These are phyloP conservation scores for Telopea speciosissima DNA, from an alignment of 177 flowering plant genomes.

Conservation along the genomic window DNA sequence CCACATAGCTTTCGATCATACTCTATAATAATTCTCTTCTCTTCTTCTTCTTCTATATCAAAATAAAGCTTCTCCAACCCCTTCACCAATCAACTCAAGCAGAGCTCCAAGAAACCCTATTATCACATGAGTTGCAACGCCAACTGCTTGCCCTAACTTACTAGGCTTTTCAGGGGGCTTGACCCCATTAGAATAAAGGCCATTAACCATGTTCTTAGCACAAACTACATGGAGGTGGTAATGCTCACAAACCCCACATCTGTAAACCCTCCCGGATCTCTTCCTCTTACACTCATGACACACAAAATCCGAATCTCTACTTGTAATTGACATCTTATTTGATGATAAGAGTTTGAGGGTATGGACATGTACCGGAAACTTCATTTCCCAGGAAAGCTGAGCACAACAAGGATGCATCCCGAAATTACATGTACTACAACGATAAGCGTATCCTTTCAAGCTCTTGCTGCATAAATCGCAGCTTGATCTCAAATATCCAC, in stretches of 20 bases:
- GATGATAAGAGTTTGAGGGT: constrained; percentile 35
- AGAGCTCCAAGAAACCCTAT: constrained; percentile 55
- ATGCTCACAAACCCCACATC: constrained; percentile 42
- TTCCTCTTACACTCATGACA: constrained; percentile 59
- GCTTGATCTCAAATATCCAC: constrained; percentile 45
- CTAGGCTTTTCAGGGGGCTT: constrained; percentile 32
- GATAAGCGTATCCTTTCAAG: constrained; percentile 48
- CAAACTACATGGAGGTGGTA: constrained; percentile 77
- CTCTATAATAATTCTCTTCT: no score
- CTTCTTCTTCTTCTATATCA: constrained; percentile 16
- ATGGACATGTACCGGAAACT: constrained; percentile 47
- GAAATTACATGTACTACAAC: constrained; percentile 58
- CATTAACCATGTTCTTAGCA: constrained; percentile 68
- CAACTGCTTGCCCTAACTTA: constrained; percentile 50
- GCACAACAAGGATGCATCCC: constrained; percentile 84
- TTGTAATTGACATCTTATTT: constrained; percentile 2
- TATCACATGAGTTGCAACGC: constrained; percentile 55
- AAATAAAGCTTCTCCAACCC: constrained; percentile 55
- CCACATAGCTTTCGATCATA: no score
- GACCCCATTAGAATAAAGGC: constrained; percentile 45
- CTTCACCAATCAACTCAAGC: constrained; percentile 72
- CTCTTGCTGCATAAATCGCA: constrained; percentile 63
- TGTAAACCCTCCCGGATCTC: constrained; percentile 48
- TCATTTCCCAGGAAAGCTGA: constrained; percentile 39
- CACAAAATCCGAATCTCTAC: constrained; percentile 6